These are phyloP conservation scores for Canna indica DNA, from an alignment of 176 grass and related monocot genomes.

Conservation along the genomic window DNA sequence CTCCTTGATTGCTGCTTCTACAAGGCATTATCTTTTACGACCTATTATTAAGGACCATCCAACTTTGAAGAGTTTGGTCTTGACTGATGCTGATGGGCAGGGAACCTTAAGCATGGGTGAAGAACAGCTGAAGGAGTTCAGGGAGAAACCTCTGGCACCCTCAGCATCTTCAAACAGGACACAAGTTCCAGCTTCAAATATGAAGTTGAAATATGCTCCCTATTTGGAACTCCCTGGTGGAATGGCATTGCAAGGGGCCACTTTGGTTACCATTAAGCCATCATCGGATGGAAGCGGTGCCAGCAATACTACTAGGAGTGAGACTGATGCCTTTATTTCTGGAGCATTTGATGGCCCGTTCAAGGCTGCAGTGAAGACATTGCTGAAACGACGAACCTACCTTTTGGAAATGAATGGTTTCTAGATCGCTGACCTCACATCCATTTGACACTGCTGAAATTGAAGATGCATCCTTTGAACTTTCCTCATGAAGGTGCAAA, in stretches of 20 bases:
- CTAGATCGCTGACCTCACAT: constrained; percentile 25
- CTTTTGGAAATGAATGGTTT: constrained; percentile 96
- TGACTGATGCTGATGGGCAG: constrained; percentile 60
- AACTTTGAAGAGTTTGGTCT: constrained; percentile 51
- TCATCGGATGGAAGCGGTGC: constrained; percentile 22
- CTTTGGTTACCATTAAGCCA: constrained; percentile 56
- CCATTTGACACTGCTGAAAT: background rate
- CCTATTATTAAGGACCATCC: constrained; percentile 67
- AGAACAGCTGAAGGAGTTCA: constrained; percentile 75
- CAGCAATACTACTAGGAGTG: constrained; percentile 33
- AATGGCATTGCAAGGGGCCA: constrained; percentile 59
- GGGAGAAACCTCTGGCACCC: constrained; percentile 41
- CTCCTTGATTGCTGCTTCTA: constrained; percentile 72
- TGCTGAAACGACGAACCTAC: constrained; percentile 75
- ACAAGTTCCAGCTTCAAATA: constrained; percentile 71
- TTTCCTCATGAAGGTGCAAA: background rate
- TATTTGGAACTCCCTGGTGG: constrained; percentile 61
- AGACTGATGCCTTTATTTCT: constrained; percentile 49
- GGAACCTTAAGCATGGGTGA: constrained; percentile 56
- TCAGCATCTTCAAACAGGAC: constrained; percentile 64
- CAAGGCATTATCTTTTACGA: constrained; percentile 69
- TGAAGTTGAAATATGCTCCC: constrained; percentile 67
- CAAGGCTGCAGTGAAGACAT: constrained; percentile 39
- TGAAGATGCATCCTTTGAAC: background rate
- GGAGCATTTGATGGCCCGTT: constrained; percentile 62